Evolutionary conservation across 208 protist genomes (phyloP), one percentile per base, ranked within the genome.

Genomic region (Leishmania arabica): DNA sequence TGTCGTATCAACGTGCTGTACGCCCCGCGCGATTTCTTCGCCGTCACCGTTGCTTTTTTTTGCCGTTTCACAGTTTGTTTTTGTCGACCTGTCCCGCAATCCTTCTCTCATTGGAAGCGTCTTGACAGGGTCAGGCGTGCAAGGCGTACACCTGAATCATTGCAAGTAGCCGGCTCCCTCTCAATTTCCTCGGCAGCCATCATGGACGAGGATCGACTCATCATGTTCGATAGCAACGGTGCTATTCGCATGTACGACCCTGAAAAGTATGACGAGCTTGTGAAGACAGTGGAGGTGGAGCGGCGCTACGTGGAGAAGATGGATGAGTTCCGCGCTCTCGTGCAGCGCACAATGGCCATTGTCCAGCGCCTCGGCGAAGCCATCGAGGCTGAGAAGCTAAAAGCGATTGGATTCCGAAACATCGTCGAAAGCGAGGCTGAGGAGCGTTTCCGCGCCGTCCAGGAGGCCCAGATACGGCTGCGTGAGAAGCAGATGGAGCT

Each of bases 221-320:
- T 97, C 60, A 96, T 96, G 91, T 98, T 98, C 82, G 94, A 97
- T 90, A 89, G 88, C 84, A 92, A 95, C 72, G 92, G 93, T 24
- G 92, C 91, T 75, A 96, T 97, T 78, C 91, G 93, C 74, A 96
- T 98, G 90, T 98, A 98, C 86, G 91, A 94, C 80, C 95, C 95
- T 5, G 93, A 98, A 42, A 97, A 95, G 85, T 98, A 92, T 78
- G 93, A 98, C 66, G 86, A 98, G 77, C 83, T 95, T 27, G 70
- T 96, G 31, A 95, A 94, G 71, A 82, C 91, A 0, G 89, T 96
- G n/a, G 92, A 95, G 54, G 84, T 89, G 21, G 88, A 94, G 75
- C 86, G 89, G 75, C 85, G 80, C 42, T 98, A 96, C 74, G 87
- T 94, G 15, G 87, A 85, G 37, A 93, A 92, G 83, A 96, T 98